phyloP scores from a whole-genome alignment of 371 early-diverging fungal genomes.

The Mucor saturninus region DNA sequence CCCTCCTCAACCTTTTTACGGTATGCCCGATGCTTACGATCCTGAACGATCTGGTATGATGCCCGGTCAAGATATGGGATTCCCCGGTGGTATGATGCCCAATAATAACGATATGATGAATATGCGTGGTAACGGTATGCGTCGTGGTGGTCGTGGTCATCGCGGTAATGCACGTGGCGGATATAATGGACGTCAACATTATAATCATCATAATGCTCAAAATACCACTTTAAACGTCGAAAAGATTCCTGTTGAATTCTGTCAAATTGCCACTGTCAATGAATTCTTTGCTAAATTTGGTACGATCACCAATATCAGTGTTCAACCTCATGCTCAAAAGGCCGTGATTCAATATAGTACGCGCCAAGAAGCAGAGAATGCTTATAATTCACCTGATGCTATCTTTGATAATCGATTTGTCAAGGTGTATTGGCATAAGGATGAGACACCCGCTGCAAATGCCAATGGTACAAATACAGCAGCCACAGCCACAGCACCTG shows the following conservation, averaged over 20 bases:
- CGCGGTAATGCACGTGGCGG: conserved; percentile 39
- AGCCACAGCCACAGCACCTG: not conserved
- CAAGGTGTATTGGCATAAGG: conserved; percentile 77
- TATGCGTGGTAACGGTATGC: conserved; percentile 13
- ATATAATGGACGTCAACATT: conserved; percentile 32
- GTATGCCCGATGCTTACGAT: conserved; percentile 46
- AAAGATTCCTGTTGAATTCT: conserved; percentile 74
- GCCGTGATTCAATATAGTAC: conserved; percentile 72
- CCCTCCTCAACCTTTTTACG: conserved; percentile 30
- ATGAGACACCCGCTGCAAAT: conserved; percentile 21
- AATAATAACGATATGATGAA: conserved; percentile 21
- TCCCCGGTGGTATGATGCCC: conserved; percentile 13
- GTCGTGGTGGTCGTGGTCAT: conserved; percentile 19
- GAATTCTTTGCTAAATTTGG: conserved; percentile 80
- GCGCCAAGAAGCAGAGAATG: conserved; percentile 71
- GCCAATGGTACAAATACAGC: not conserved
- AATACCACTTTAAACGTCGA: conserved; percentile 72
- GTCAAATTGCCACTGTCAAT: conserved; percentile 68
- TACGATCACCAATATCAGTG: conserved; percentile 69
- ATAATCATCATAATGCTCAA: conserved; percentile 29
- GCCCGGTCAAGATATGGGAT: conserved; percentile 19
- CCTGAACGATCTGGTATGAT: conserved; percentile 51
- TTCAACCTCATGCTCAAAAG: conserved; percentile 55
- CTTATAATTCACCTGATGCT: conserved; percentile 79
- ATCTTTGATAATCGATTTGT: conserved; percentile 91